Evolutionary conservation across 768 basidiomycete genomes (phyloP).

Genomic region (Suillus brevipes): DNA sequence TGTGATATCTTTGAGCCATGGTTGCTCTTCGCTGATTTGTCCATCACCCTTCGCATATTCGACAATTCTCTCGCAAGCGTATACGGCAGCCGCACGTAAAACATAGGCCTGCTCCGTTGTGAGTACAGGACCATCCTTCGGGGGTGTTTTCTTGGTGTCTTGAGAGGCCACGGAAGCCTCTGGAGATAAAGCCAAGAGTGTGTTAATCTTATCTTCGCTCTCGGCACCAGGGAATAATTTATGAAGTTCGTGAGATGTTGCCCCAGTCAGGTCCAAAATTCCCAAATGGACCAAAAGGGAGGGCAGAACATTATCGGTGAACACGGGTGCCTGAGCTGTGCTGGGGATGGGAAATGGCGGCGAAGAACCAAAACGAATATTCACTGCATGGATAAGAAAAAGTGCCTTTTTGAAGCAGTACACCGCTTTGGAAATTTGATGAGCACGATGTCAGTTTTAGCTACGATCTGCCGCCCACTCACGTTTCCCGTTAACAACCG

Average conservation of each 20-base stretch:
- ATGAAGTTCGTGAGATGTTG: constrained; percentile 41
- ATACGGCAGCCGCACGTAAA: constrained; percentile 76
- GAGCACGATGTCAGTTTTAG: constrained; percentile 3
- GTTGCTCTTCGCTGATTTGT: constrained; percentile 26
- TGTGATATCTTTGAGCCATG: constrained; percentile 58
- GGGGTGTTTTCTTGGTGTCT: constrained; percentile 21
- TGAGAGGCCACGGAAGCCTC: background rate
- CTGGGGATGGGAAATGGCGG: constrained; percentile 63
- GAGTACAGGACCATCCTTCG: constrained; percentile 54
- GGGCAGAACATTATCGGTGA: constrained; percentile 81
- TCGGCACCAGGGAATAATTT: constrained; percentile 51
- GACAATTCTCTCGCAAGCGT: constrained; percentile 73
- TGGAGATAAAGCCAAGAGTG: constrained; percentile 39
- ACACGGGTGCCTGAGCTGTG: constrained; percentile 61
- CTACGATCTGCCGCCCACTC: constrained; percentile 20
- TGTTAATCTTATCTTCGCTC: constrained; percentile 37
- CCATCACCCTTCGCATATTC: constrained; percentile 43
- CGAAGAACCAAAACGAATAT: constrained; percentile 62
- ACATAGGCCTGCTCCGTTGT: constrained; percentile 64
- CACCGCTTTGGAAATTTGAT: constrained; percentile 47
- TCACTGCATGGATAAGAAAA: constrained; percentile 73
- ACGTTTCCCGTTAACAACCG: constrained; percentile 64
- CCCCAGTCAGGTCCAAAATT: constrained; percentile 63
- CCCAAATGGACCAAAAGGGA: constrained; percentile 80
- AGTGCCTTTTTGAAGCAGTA: constrained; percentile 92